Conservation (phyloP, 441 rosid species). For the Euphorbia corollata region DNA sequence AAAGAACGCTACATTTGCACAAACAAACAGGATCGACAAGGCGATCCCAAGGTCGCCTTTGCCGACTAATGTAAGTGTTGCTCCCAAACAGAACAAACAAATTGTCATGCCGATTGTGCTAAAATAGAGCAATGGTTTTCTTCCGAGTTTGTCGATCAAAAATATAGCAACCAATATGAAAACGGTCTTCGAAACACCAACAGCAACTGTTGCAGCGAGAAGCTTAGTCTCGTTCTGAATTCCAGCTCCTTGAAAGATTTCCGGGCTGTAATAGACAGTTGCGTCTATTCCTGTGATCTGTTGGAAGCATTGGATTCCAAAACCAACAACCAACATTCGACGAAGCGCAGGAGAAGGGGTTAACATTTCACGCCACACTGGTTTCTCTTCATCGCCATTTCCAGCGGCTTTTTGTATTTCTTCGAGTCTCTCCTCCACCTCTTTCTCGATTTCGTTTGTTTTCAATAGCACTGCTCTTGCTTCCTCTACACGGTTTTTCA, state of each 20-base stretch:
- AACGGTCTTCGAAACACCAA: constrained; percentile 62
- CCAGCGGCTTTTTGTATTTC: constrained; percentile 63
- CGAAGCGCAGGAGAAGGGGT: constrained; percentile 63
- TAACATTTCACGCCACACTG: constrained; percentile 67
- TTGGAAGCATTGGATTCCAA: constrained; percentile 89
- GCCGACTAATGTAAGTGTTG: constrained; percentile 46
- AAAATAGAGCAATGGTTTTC: constrained; percentile 75
- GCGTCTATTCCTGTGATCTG: constrained; percentile 81
- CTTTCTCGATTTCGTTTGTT: constrained; percentile 57
- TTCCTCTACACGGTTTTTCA: constrained; percentile 63
- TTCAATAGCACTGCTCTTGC: constrained; percentile 61
- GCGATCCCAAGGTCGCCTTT: constrained; percentile 43
- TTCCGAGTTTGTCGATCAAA: constrained; percentile 63
- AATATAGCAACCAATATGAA: constrained; percentile 67
- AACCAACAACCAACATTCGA: constrained; percentile 61
- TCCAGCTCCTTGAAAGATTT: constrained; percentile 62
- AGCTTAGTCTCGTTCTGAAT: constrained; percentile 50
- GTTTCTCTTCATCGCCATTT: constrained; percentile 44
- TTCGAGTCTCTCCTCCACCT: constrained; percentile 65
- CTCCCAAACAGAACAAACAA: constrained; percentile 55
- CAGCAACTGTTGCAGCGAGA: constrained; percentile 77
- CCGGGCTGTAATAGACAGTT: constrained; percentile 84
- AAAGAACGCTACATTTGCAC: constrained; percentile 87
- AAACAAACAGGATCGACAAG: constrained; percentile 44
- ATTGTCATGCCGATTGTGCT: constrained; percentile 87